Evolutionary conservation across 768 basidiomycete species (phyloP).

Genomic region (Lactifluus echinatus): DNA sequence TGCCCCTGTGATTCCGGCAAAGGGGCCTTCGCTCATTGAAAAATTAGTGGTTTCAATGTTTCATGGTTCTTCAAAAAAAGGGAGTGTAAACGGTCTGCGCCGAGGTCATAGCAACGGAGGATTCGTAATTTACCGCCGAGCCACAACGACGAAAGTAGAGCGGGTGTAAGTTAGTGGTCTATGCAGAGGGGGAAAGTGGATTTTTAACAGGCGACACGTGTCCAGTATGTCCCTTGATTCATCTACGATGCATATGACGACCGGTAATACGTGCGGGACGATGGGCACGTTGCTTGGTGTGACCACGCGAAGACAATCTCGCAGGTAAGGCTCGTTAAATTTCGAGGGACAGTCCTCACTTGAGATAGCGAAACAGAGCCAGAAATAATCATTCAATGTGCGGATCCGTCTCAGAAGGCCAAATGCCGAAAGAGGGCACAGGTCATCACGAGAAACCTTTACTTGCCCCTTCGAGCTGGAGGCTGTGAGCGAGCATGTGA

Average conservation of each 20-base stretch:
- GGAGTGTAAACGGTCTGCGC: not conserved
- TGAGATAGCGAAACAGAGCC: not conserved
- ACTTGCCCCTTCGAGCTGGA: constrained; percentile 2
- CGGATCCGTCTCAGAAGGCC: constrained; percentile 1
- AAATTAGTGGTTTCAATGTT: not conserved
- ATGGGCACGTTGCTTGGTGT: not conserved
- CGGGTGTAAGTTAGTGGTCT: no score
- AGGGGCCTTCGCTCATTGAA: not conserved
- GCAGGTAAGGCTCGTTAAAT: not conserved
- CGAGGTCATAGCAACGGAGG: not conserved
- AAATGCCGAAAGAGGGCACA: not conserved
- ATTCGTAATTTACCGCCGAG: not conserved
- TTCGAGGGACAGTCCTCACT: not conserved
- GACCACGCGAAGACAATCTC: not conserved
- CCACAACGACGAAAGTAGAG: no score
- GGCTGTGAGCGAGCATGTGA: constrained; percentile 3
- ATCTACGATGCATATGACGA: no score
- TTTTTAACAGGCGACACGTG: not conserved
- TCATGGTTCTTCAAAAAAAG: not conserved
- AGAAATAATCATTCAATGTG: not conserved
- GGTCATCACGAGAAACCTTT: not conserved
- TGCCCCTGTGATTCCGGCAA: not conserved
- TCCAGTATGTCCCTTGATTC: not conserved
- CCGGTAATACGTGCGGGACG: no score
- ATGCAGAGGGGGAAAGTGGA: not conserved